Percentiles rank a stretch among this genome's conserved stretches.
phyloP scores from a whole-genome alignment of 352 stramenopile species.

The Aphanomyces stellatus region DNA sequence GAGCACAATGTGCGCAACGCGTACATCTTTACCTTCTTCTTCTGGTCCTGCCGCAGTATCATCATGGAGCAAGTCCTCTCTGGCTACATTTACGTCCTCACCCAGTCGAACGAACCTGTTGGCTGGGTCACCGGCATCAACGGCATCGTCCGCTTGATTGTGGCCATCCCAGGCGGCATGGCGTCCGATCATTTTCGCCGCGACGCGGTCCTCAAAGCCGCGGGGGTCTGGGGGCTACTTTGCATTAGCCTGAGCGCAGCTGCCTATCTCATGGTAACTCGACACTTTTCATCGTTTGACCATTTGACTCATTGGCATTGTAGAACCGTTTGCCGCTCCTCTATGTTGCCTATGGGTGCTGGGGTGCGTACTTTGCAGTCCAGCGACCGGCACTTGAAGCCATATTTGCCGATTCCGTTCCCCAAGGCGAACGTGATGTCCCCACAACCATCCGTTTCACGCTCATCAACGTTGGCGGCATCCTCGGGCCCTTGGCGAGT shows the following conservation, averaged over 20 bases:
- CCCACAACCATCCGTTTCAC: conserved; percentile 72
- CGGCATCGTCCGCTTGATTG: conserved; percentile 62
- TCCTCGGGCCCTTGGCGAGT: conserved; percentile 41
- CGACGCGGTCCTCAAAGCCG: conserved; percentile 54
- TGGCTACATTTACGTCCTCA: conserved; percentile 67
- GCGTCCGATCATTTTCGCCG: conserved; percentile 53
- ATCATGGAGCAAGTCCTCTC: conserved; percentile 67
- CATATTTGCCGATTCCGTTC: conserved; percentile 77
- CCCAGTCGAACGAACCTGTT: conserved; percentile 59
- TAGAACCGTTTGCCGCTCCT: conserved; percentile 33
- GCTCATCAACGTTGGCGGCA: conserved; percentile 37
- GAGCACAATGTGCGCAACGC: conserved; percentile 62
- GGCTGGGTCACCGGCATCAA: conserved; percentile 77
- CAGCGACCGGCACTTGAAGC: conserved; percentile 67
- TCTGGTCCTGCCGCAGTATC: conserved; percentile 53
- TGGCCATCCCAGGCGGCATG: conserved; percentile 57
- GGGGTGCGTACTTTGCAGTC: conserved; percentile 65
- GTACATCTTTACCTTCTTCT: conserved; percentile 57
- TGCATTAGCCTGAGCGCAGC: conserved; percentile 42
- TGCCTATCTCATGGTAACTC: conserved; percentile 25
- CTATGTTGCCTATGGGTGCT: conserved; percentile 56
- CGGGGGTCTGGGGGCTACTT: conserved; percentile 38
- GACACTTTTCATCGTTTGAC: too few relatives aligned
- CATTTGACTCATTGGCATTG: neutral
- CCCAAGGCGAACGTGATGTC: conserved; percentile 43